These are phyloP conservation scores for Trichoderma koningii DNA, from an alignment of 2,329 filamentous ascomycete species.

Conservation along the genomic window DNA sequence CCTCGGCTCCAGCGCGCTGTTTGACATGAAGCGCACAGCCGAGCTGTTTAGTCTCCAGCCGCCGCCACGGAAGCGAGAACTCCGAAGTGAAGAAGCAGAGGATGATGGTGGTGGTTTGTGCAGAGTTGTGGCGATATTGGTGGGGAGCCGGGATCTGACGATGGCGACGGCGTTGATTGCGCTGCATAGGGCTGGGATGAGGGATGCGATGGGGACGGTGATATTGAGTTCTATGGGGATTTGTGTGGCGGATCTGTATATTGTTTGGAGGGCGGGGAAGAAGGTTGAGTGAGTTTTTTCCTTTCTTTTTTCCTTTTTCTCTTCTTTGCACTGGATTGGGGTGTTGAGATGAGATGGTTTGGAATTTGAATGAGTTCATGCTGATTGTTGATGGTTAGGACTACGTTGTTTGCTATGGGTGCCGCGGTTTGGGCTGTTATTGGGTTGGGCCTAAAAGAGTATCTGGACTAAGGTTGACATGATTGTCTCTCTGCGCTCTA, in stretches of 20 bases:
- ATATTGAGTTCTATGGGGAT: slow-evolving; percentile 30
- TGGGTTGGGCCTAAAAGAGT: slow-evolving; percentile 26
- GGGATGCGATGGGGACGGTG: slow-evolving; percentile 30
- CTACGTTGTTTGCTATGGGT: slow-evolving; percentile 5
- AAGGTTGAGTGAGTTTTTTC: slow-evolving; percentile 26
- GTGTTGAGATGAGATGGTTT: no score
- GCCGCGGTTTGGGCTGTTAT: slow-evolving; percentile 25
- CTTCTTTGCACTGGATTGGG: no score
- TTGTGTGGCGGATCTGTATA: slow-evolving; percentile 30
- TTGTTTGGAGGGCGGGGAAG: slow-evolving; percentile 27
- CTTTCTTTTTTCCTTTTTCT: no score
- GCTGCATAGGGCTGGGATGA: slow-evolving; percentile 18
- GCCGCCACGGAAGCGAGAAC: not conserved
- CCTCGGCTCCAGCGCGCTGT: slow-evolving; percentile 27
- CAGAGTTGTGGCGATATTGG: slow-evolving; percentile 10
- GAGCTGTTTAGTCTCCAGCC: slow-evolving; percentile 29
- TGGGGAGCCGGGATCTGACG: slow-evolving; percentile 29
- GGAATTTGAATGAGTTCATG: not conserved
- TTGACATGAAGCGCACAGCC: slow-evolving; percentile 25
- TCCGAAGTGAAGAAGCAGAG: no score
- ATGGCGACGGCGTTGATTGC: slow-evolving; percentile 27
- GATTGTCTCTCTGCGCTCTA: not conserved
- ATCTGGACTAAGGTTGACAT: slow-evolving; percentile 15
- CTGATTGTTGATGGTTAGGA: not conserved
- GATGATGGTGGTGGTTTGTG: no score